Conservation (phyloP, 257 asterid species). For the Pogostemon cablin region DNA sequence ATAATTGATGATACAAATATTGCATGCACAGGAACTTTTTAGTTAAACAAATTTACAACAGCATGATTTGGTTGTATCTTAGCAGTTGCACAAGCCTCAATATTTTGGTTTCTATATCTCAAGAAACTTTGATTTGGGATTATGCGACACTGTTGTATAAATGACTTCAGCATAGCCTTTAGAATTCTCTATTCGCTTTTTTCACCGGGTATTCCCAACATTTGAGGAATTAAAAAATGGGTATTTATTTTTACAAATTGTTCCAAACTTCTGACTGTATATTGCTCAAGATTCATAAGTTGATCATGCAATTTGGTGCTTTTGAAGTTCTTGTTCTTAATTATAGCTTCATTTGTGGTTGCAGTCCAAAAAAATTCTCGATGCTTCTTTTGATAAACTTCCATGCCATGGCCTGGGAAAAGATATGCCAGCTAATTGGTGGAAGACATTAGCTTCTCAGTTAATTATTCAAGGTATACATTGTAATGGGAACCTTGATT, state of each 20-base stretch:
- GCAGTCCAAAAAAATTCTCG: conserved; percentile 84
- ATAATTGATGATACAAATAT: conserved; percentile 22
- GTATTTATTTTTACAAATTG: conserved; percentile 20
- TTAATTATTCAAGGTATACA: conserved; percentile 69
- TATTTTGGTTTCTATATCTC: conserved; percentile 22
- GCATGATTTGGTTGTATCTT: conserved; percentile 14
- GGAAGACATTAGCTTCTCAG: conserved; percentile 87
- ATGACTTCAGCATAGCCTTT: conserved; percentile 8
- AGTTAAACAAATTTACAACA: conserved; percentile 16
- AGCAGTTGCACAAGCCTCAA: conserved; percentile 11
- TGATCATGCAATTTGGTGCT: conserved; percentile 22
- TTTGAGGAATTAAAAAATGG: conserved; percentile 7
- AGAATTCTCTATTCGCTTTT: conserved; percentile 10
- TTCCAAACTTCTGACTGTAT: conserved; percentile 4
- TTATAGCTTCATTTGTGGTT: conserved; percentile 32
- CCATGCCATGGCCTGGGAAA: conserved; percentile 93
- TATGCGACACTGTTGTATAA: neutral
- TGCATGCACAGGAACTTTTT: conserved; percentile 20
- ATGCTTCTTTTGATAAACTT: conserved; percentile 75
- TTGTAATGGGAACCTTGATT: conserved; percentile 20
- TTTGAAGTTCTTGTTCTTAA: conserved; percentile 27
- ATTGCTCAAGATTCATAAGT: conserved; percentile 19
- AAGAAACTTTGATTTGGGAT: conserved; percentile 9
- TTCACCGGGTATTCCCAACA: neutral
- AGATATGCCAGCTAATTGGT: conserved; percentile 88